These are phyloP conservation scores for Cryphonectria radicalis DNA, from an alignment of 2,329 filamentous ascomycete species.

Conservation along the genomic window DNA sequence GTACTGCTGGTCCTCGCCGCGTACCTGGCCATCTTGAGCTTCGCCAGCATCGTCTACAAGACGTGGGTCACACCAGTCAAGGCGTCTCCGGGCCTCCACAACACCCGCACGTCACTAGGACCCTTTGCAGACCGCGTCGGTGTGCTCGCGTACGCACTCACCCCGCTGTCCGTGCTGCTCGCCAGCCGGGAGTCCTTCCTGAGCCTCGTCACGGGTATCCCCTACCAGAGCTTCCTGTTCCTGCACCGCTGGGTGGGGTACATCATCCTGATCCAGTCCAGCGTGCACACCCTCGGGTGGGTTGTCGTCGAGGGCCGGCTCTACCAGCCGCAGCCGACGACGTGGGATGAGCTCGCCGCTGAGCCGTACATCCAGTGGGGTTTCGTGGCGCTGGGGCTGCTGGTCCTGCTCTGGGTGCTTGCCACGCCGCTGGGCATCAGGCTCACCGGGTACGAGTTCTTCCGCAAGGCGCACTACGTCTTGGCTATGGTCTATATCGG, in stretches of 20 bases:
- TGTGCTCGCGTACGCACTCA: slow-evolving; percentile 73
- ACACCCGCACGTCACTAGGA: slow-evolving; percentile 68
- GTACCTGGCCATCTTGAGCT: slow-evolving; percentile 71
- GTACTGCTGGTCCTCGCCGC: slow-evolving; percentile 60
- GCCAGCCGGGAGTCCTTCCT: slow-evolving; percentile 72
- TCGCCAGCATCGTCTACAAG: slow-evolving; percentile 70
- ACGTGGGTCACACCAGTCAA: slow-evolving; percentile 73
- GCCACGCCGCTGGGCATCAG: slow-evolving; percentile 60
- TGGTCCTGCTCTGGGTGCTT: slow-evolving; percentile 66
- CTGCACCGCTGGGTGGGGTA: slow-evolving; percentile 77
- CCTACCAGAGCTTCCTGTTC: slow-evolving; percentile 79
- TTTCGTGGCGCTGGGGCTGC: slow-evolving; percentile 67
- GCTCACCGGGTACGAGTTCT: slow-evolving; percentile 75
- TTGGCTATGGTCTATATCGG: slow-evolving; percentile 76
- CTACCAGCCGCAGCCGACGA: slow-evolving; percentile 72
- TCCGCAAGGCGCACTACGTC: slow-evolving; percentile 74
- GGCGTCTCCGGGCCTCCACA: slow-evolving; percentile 56
- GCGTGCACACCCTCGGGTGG: slow-evolving; percentile 74
- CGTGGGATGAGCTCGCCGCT: slow-evolving; percentile 59
- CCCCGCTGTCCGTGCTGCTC: slow-evolving; percentile 70
- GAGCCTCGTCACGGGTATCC: slow-evolving; percentile 71
- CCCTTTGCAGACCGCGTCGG: slow-evolving; percentile 73
- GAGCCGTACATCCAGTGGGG: slow-evolving; percentile 77
- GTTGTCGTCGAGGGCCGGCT: slow-evolving; percentile 66
- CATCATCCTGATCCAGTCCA: slow-evolving; percentile 70